Evolutionary conservation across 805 yeast genomes (phyloP).

Genomic region (Saccharomycopsis olivae): DNA sequence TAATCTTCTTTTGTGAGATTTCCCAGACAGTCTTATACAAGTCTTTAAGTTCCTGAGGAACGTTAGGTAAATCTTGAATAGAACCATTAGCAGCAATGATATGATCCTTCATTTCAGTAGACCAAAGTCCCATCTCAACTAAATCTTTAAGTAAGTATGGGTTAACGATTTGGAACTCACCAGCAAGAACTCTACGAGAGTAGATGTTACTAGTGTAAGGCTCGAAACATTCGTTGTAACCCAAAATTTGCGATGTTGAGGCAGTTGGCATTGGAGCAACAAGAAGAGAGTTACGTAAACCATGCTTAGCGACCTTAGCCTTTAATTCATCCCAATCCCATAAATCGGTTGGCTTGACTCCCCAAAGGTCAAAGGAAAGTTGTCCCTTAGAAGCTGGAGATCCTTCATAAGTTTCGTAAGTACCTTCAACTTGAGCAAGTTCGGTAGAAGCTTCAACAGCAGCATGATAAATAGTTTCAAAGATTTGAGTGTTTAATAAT

Average conservation of each 20-base stretch:
- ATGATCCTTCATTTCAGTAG: constrained; percentile 62
- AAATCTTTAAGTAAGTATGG: constrained; percentile 76
- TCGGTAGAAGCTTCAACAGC: constrained; percentile 83
- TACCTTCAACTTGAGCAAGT: constrained; percentile 58
- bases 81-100: constrained; percentile 78
- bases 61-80: constrained; percentile 58
- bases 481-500: constrained; percentile 68
- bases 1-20: constrained; percentile 71
- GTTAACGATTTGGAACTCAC: constrained; percentile 90
- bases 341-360: constrained; percentile 59
- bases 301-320: constrained; percentile 45
- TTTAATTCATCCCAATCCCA: constrained; percentile 83
- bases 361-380: constrained; percentile 86
- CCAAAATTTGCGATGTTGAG: constrained; percentile 90
- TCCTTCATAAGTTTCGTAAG: constrained; percentile 65
- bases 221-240: constrained; percentile 92
- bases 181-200: constrained; percentile 82
- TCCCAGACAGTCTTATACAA: constrained; percentile 98
- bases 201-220: constrained; percentile 92
- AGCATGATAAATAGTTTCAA: constrained; percentile 93
- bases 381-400: constrained; percentile 86
- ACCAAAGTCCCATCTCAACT: constrained; percentile 77
- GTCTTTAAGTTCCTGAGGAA: constrained; percentile 65
- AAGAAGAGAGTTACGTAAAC: constrained; percentile 76
- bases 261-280: constrained; percentile 99